Evolutionary conservation across 139 green algal species (phyloP), one percentile per base, ranked within the genome.

Genomic region (Medakamo hakoo): DNA sequence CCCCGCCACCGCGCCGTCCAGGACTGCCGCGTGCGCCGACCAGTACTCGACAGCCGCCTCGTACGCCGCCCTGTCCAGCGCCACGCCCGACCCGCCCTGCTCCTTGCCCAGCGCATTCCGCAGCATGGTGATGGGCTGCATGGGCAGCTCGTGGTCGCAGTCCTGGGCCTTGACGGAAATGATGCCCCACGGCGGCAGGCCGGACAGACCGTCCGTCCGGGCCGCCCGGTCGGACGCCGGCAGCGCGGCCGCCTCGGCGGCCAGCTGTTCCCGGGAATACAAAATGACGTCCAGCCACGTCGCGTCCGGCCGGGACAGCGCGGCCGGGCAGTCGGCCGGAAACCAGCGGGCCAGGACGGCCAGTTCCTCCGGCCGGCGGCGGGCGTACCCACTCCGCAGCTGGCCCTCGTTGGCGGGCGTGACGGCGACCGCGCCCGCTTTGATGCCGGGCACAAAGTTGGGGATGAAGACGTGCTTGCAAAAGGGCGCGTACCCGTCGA

Each of bases 71-170:
- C 72, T 69, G 29, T 94, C 74, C 20, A 98, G 57, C 0, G 83
- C 30, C 30, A 98, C 88, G 0, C 91, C 90, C 52, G 80, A 91
- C 40, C 91, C 91, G 26, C 91, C 91, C 69, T 98, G 80, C n/a
- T 87, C 82, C 3, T 72, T 71, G 0, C 90, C 90, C 40, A 96
- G 66, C 29, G 89, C 75, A 68, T 98, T 98, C 4, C 91, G 76
- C 79, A 98, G 84, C 69, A 95, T 93, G 1, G 91, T 98, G 74
- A 96, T 96, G 18, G 91, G 91, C 76, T 92, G 78, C 84, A 93
- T 93, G 21, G 90, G 90, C 2, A 81, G 90, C 78, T 98, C 91
- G 56, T 76, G 84, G 22, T 77, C 62, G 62, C 93, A 85, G 60
- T 89, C 74, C 69, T 94, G 83, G 1, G 80, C 76, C 68, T 94